Base-by-base conservation (phyloP, 2,329 filamentous ascomycete genomes). In the Colletotrichum truncatum region DNA sequence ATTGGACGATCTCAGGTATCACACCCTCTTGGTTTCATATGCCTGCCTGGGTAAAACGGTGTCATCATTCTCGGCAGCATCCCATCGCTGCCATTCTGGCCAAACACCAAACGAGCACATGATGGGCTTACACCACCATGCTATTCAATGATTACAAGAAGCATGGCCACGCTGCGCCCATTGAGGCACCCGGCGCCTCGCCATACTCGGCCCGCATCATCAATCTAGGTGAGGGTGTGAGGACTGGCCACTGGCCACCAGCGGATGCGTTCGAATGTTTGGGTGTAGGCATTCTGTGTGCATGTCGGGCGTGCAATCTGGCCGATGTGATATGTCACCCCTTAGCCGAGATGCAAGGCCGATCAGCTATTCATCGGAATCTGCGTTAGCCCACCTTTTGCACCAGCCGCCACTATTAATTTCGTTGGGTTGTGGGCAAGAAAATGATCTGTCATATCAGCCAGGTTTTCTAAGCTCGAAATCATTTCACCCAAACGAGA, bases 241-340 rank as follows among this genome's bases (percentile, higher is more conserved):
- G 38, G 18, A n/a, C 28, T n/a, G 21, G 21, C 41, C 56, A 61
- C 25, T 61, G 39, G 14, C 32, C 5, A 10, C 12, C n/a, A 14
- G 5, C 9, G 18, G 32, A 8, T 38, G 23, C n/a, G n/a, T 43
- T 21, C 39, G 21, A 32, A 11, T 8, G 26, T 18, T 45, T 21
- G 30, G 32, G 43, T 32, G 16, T 26, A 16, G 38, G 49, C 41
- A 32, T 39, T 18, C 28, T 43, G 49, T 28, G 41, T 55, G 57
- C 48, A 43, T 30, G 14, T 25, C 12, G 21, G 14, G 14, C 55
- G 53, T 48, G 56, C 39, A 53, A 54, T 26, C 38, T 18, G 34
- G 43, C 41, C 41, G 57, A 62, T 45, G 36, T 65, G 62, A 65
- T 34, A 39, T 65, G 57, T 62, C 62, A 62, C 26, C 18, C 38